Percentiles rank a stretch among this genome's conserved stretches.
phyloP scores from a whole-genome alignment of 352 stramenopile genomes.

The Globisporangium splendens region DNA sequence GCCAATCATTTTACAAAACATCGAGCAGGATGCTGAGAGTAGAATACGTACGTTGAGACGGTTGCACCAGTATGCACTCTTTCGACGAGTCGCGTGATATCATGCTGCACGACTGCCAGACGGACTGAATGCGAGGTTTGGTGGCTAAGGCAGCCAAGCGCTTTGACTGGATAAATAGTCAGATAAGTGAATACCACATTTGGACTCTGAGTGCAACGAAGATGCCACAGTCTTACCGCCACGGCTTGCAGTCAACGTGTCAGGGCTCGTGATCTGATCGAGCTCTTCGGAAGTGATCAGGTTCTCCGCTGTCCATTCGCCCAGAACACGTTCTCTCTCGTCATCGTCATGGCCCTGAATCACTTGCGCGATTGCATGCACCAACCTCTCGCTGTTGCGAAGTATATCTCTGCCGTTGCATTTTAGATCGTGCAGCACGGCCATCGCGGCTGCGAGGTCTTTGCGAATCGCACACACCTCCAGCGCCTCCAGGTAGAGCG shows the following conservation, averaged over 20 bases:
- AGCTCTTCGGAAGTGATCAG: slow-evolving; percentile 37
- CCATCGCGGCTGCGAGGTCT: slow-evolving; percentile 24
- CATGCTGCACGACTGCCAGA: slow-evolving; percentile 64
- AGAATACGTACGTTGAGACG: slow-evolving; percentile 49
- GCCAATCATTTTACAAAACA: no score
- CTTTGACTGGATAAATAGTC: slow-evolving; percentile 26
- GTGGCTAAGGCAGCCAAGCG: slow-evolving; percentile 51
- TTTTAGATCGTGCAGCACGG: slow-evolving; percentile 33
- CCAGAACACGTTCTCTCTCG: slow-evolving; percentile 28
- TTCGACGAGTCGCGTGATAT: slow-evolving; percentile 57
- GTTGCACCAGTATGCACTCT: slow-evolving; percentile 38
- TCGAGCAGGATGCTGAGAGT: no score
- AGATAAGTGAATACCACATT: no score
- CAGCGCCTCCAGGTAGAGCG: slow-evolving; percentile 56
- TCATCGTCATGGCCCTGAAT: slow-evolving; percentile 19
- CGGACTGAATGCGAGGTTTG: slow-evolving; percentile 65
- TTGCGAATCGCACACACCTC: slow-evolving; percentile 47
- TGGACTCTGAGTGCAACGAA: no score
- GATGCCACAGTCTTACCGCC: background rate
- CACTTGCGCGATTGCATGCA: slow-evolving; percentile 38
- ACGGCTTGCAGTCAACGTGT: background rate
- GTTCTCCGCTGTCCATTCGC: slow-evolving; percentile 30
- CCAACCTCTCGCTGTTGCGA: slow-evolving; percentile 40
- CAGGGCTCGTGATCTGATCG: slow-evolving; percentile 13
- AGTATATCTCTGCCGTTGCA: slow-evolving; percentile 26